Evolutionary conservation across 2,329 filamentous ascomycete genomes (phyloP), one percentile per base, ranked within the genome.

Genomic region (Cadophora malorum): DNA sequence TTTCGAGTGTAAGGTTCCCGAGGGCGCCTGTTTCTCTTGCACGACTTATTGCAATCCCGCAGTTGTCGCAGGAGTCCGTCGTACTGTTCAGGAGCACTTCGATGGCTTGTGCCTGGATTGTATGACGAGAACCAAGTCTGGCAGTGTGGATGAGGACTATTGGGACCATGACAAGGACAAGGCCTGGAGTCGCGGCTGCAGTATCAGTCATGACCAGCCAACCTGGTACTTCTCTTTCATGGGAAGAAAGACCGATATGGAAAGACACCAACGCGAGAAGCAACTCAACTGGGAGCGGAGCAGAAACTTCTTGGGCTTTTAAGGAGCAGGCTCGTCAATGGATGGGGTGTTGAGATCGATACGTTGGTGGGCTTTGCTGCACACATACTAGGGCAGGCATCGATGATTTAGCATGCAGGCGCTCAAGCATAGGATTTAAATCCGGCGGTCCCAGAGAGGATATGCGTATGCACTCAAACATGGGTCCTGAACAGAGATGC

Each of bases 51-150:
- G 12, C 19, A 63, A 7, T 50, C 21, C 12, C 14, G 10, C 19
- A 6, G 21, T 1, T 2, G 55, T 70, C 19, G 4, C 9, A 0
- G 14, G 0, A 6, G 35, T 50, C 8, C 50, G 65, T 19, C 5
- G 55, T 0, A 65, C 33, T 0, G 59, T 67, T 2, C 23, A 45
- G 10, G 16, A 55, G 0, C 23, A 69, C 38, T 73, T 69, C 33
- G 21, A 68, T 7, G 72, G 70, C 2, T 45, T 73, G 16, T 73
- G 72, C 53, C 19, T 73, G 0, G 67, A 70, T 33, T 73, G 72
- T 23, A 69, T 73, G 25, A 53, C 67, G 31, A 63, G 38, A 0
- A 23, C 60, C 4, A 25, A 31, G 9, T 21, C 6, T 0, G 45
- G 52, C 0, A 25, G 47, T 7, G 41, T 49, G 33, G 56, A 69